Evolutionary conservation across 768 basidiomycete species (phyloP), one percentile per base, ranked within the genome.

Genomic region (Xerocomellus intermedius): DNA sequence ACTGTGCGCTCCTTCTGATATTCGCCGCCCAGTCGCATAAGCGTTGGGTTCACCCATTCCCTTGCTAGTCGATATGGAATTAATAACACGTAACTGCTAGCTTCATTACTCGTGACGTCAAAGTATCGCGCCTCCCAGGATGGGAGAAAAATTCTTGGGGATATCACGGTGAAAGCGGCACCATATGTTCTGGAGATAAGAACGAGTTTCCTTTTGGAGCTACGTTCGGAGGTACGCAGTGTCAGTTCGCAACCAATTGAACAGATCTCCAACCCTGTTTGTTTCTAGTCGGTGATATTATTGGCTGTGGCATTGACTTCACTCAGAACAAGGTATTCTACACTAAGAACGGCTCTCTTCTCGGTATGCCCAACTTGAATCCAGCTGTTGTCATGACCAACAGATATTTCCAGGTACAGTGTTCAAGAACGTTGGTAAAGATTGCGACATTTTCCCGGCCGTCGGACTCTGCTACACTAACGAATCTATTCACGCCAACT

Each of bases 251-350:
- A 19, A 38, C 21, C 7, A 39, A 14, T 35, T 2, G 17, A 55
- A 28, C 22, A 42, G 24, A 39, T 4, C 13, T 42, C 21, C 50
- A 50, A 60, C 51, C 51, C 33, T 44, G 49, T 58, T 47, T 54
- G 9, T 19, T 42, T 41, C 44, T 55, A 95, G 94, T 85, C 42
- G 89, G 88, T 8, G 96, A 99, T 68, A 74, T 87, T 24, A 80
- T 99, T 55, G 96, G 96, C 12, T 96, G 94, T 64, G 96, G 96
- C 1, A 80, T 98, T 55, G 93, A 98, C 71, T 97, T 94, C 66
- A 86, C 85, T 42, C 83, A 81, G 19, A 80, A 89, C 54, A 79
- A 80, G 52, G 86, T 85, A 0, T 97, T 98, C 72, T 97, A 87
- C 69, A 97, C 94, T 30, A 94, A 89, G 75, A 96, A 96, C 55